Evolutionary conservation across 2,329 filamentous ascomycete genomes (phyloP).

Genomic region (Fusarium sp.): DNA sequence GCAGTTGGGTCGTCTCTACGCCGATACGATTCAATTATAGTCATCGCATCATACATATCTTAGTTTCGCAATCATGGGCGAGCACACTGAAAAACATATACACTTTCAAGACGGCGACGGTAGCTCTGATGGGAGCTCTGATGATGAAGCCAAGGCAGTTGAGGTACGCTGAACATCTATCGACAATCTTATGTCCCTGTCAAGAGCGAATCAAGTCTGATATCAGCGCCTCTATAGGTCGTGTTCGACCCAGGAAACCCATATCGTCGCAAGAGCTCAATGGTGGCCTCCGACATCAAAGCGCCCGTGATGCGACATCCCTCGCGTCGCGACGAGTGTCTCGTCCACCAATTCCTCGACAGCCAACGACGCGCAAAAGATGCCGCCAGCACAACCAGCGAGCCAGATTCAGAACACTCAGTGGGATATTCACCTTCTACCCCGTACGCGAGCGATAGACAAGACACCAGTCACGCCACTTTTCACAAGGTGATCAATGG

Average conservation of each 20-base stretch:
- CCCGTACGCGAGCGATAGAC: slow-evolving; percentile 34
- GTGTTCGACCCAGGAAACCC: slow-evolving; percentile 73
- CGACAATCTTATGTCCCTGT: neutral
- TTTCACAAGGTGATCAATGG: slow-evolving; percentile 31
- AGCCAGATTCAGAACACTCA: slow-evolving; percentile 49
- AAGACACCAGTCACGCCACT: slow-evolving; percentile 27
- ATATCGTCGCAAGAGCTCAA: slow-evolving; percentile 76
- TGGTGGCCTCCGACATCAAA: slow-evolving; percentile 67
- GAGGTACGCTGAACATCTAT: slow-evolving; percentile 59
- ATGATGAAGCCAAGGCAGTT: slow-evolving; percentile 63
- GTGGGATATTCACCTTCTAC: slow-evolving; percentile 50
- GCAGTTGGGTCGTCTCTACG: neutral
- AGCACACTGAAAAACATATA: slow-evolving; percentile 43
- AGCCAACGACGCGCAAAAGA: slow-evolving; percentile 62
- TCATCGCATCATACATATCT: slow-evolving; percentile 1
- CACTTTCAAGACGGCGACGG: slow-evolving; percentile 55
- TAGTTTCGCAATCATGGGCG: slow-evolving; percentile 33
- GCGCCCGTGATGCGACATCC: slow-evolving; percentile 50
- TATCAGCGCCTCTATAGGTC: slow-evolving; percentile 60
- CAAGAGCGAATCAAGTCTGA: slow-evolving; percentile 13
- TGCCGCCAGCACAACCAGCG: slow-evolving; percentile 47
- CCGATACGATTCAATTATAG: neutral
- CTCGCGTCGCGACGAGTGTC: slow-evolving; percentile 67
- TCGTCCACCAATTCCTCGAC: slow-evolving; percentile 77
- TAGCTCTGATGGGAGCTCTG: slow-evolving; percentile 63